Percentiles rank a stretch among this genome's conserved stretches.
These are phyloP conservation scores for Podospora pseudoanserina DNA, from an alignment of 495 filamentous ascomycete genomes.

Conservation along the genomic window DNA sequence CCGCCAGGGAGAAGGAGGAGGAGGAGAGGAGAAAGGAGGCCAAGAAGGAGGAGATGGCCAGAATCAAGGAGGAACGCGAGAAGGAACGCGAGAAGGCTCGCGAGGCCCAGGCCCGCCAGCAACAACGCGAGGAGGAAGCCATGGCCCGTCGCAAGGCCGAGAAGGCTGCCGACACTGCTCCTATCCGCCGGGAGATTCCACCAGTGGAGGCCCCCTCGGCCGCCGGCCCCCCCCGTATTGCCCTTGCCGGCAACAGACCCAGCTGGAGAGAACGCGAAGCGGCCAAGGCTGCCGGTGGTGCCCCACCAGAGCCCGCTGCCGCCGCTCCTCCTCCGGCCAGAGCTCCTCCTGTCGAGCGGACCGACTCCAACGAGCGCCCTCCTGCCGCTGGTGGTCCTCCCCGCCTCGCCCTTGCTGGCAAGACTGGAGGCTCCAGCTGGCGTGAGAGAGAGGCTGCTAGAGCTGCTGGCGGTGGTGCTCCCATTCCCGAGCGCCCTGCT, in stretches of 20 bases:
- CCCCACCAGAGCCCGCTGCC: constrained; percentile 12
- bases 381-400: constrained; percentile 50
- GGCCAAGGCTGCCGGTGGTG: constrained; percentile 23
- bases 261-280: constrained; percentile 48
- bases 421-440: constrained; percentile 57
- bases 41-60: constrained; percentile 55
- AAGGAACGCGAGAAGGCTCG: constrained; percentile 66
- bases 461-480: constrained; percentile 17
- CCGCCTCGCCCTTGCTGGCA: constrained; percentile 60
- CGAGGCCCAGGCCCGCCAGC: constrained; percentile 50
- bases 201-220: constrained; percentile 39
- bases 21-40: constrained; percentile 69
- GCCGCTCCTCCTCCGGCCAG: constrained; percentile 22
- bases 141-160: constrained; percentile 49
- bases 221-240: constrained; percentile 28
- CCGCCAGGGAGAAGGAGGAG: constrained; percentile 76
- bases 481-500: constrained; percentile 23
- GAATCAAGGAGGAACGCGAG: constrained; percentile 76
- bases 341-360: constrained; percentile 39
- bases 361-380: constrained; percentile 54
- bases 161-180: constrained; percentile 34
- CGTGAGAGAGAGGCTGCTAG: constrained; percentile 79
- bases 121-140: constrained; percentile 52
- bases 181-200: constrained; percentile 36
- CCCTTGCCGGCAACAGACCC: constrained; percentile 33